Evolutionary conservation across 2,329 filamentous ascomycete genomes (phyloP).

Genomic region (Calonectria naviculata): DNA sequence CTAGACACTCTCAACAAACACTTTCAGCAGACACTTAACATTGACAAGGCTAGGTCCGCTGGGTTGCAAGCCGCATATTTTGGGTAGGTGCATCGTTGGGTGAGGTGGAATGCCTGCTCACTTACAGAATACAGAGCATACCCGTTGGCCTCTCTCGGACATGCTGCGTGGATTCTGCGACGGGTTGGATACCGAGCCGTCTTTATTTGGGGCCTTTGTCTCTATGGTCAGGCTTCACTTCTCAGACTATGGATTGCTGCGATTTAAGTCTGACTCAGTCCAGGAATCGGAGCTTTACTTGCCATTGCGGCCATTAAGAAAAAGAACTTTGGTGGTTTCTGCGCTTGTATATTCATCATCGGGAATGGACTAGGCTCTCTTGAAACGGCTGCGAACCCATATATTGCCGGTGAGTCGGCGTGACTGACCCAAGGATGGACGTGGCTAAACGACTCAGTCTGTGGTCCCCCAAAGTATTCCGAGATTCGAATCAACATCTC

Average conservation of each 20-base stretch:
- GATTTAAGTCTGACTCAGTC: no score
- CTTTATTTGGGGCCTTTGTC: conserved; percentile 74
- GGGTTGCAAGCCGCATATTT: conserved; percentile 65
- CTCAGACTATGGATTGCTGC: no score
- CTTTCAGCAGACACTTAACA: conserved; percentile 57
- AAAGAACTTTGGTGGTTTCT: no score
- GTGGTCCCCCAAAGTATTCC: conserved; percentile 71
- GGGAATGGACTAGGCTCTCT: conserved; percentile 79
- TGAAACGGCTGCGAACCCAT: conserved; percentile 83
- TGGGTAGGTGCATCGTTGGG: conserved; percentile 55
- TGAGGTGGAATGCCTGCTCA: conserved; percentile 33
- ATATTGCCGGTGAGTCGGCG: conserved; percentile 63
- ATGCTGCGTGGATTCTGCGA: conserved; percentile 73
- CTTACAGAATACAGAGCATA: conserved; percentile 62
- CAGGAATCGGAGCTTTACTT: no score
- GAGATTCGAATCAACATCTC: conserved; percentile 81
- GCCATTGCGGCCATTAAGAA: no score
- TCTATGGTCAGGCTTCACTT: conserved; percentile 64
- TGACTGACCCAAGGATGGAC: background rate
- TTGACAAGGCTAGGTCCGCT: conserved; percentile 56
- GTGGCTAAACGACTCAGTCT: conserved; percentile 41
- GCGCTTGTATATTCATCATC: no score
- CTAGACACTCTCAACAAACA: conserved; percentile 64
- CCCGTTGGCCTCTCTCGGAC: conserved; percentile 75
- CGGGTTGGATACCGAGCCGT: conserved; percentile 75